These are phyloP conservation scores for Cicer pinnatifidum DNA, from an alignment of 306 rosid species.

Conservation along the genomic window DNA sequence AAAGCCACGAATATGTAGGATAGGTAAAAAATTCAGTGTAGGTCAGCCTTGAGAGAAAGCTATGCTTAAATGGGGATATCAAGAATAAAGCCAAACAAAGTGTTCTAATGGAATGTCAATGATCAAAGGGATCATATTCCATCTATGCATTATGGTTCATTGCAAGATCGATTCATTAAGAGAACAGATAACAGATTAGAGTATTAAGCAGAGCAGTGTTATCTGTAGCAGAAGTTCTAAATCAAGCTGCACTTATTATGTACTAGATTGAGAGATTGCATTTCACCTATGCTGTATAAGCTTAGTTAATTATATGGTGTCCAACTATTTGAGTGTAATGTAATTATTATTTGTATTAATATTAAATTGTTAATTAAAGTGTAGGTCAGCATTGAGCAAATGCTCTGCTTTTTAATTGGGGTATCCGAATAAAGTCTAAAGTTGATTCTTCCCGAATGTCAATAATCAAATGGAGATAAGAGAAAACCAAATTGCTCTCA, in stretches of 20 bases:
- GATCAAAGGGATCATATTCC: constrained; percentile 50
- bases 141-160: constrained; percentile 31
- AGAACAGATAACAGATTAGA: neutral
- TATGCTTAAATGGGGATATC: constrained; percentile 49
- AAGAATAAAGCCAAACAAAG: constrained; percentile 59
- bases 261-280: neutral
- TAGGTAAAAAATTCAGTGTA: constrained; percentile 49
- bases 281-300: constrained; percentile 4
- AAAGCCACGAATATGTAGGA: constrained; percentile 56
- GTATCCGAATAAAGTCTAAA: constrained; percentile 56
- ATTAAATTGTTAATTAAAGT: neutral
- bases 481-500: too few relatives aligned
- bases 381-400: constrained; percentile 45
- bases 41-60: constrained; percentile 63
- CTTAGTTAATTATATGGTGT: constrained; percentile 1
- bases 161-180: constrained; percentile 26
- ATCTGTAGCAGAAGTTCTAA: neutral
- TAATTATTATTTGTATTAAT: neutral
- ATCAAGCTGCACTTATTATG: neutral
- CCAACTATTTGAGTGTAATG: constrained; percentile 9
- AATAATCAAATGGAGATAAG: constrained; percentile 29
- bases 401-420: constrained; percentile 29
- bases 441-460: constrained; percentile 46
- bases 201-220: constrained; percentile 3
- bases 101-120: constrained; percentile 56